These are phyloP conservation scores for Pythium pyrilobum DNA, from an alignment of 352 stramenopile species.

Conservation along the genomic window DNA sequence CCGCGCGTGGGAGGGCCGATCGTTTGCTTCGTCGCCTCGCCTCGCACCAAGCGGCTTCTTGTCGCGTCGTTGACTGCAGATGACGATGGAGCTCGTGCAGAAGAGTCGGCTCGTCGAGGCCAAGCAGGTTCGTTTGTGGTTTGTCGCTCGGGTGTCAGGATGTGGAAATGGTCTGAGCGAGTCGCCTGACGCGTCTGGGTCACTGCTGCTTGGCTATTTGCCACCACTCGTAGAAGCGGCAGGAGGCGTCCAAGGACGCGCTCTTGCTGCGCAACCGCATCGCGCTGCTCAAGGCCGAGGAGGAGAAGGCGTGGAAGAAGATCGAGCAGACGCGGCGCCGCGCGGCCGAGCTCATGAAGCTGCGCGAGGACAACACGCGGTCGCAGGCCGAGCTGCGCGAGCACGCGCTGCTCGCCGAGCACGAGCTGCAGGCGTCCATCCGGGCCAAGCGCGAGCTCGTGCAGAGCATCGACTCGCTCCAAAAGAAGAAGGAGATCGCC, in stretches of 20 bases:
- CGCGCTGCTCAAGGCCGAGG: slow-evolving; percentile 70
- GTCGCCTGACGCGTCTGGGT: background rate
- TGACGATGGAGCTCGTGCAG: slow-evolving; percentile 22
- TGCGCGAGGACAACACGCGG: slow-evolving; percentile 61
- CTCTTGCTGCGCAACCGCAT: slow-evolving; percentile 78
- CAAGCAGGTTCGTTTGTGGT: slow-evolving; percentile 55
- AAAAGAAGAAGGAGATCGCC: slow-evolving; percentile 76
- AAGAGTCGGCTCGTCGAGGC: slow-evolving; percentile 76
- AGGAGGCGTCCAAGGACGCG: slow-evolving; percentile 72
- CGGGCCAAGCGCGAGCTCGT: slow-evolving; percentile 69
- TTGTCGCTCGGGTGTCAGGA: no score
- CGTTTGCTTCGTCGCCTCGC: no score
- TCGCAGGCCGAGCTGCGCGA: slow-evolving; percentile 62
- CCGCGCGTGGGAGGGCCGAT: no score
- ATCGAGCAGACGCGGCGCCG: slow-evolving; percentile 79
- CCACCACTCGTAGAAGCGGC: slow-evolving; percentile 35
- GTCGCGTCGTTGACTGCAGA: no score
- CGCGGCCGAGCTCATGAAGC: slow-evolving; percentile 59
- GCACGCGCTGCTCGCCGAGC: slow-evolving; percentile 42
- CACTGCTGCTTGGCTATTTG: no score
- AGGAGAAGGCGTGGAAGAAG: slow-evolving; percentile 82
- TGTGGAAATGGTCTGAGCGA: no score
- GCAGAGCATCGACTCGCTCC: slow-evolving; percentile 71
- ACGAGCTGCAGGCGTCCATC: slow-evolving; percentile 67
- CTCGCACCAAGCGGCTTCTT: no score